Evolutionary conservation across 2,329 filamentous ascomycete genomes (phyloP).

Genomic region (Monilinia fructigena): DNA sequence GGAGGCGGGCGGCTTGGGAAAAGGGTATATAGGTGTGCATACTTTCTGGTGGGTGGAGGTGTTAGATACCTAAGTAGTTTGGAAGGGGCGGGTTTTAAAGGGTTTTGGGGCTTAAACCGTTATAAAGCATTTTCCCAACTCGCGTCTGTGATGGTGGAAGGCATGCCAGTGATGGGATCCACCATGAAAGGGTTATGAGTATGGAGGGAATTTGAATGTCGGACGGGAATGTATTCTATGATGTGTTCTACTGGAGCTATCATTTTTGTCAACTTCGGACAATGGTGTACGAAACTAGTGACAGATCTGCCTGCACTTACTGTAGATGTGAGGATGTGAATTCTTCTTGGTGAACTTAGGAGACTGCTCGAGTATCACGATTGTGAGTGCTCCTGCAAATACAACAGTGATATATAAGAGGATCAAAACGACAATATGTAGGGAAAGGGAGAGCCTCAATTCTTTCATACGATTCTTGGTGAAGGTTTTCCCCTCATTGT

Average conservation of each 20-base stretch:
- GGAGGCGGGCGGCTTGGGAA: background rate
- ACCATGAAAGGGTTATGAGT: conserved; percentile 9
- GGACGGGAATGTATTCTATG: conserved; percentile 1
- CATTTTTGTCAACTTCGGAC: background rate
- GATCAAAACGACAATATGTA: background rate
- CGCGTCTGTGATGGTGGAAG: background rate
- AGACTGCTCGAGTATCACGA: conserved; percentile 1
- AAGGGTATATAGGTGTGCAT: conserved; percentile 9
- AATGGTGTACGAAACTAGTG: background rate
- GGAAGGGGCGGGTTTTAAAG: too few relatives aligned
- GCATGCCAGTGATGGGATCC: conserved; percentile 5
- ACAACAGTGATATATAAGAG: conserved; percentile 8
- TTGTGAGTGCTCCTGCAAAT: conserved; percentile 5
- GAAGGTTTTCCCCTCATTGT: background rate
- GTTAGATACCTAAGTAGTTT: background rate
- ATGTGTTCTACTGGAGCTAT: conserved; percentile 14
- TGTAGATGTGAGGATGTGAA: conserved; percentile 4
- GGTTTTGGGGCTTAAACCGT: background rate
- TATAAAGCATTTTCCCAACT: conserved; percentile 13
- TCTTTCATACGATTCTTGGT: conserved; percentile 1
- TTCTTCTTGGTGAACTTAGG: background rate
- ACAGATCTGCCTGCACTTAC: background rate
- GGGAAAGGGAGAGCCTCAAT: background rate
- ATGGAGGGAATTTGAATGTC: conserved; percentile 8
- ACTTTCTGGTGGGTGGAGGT: conserved; percentile 1